Percentiles rank a stretch among this genome's conserved stretches.
Conservation (phyloP, 768 basidiomycete species). For the Lactifluus hygrophoroides region DNA sequence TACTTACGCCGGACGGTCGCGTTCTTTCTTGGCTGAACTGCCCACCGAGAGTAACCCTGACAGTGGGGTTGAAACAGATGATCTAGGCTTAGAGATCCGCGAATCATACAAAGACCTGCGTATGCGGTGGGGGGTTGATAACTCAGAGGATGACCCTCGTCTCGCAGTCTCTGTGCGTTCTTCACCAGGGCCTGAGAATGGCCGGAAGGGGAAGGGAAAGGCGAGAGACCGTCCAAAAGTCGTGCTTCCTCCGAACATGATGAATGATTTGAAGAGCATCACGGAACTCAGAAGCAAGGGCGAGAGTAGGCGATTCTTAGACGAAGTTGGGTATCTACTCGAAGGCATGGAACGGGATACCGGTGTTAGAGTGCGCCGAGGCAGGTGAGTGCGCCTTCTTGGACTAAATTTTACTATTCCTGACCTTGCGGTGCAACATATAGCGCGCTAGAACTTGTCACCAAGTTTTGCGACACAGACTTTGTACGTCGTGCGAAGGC, state of each 20-base stretch:
- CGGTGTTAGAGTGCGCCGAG: conserved; percentile 49
- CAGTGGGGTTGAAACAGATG: conserved; percentile 27
- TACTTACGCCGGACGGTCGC: conserved; percentile 69
- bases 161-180: conserved; percentile 21
- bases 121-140: conserved; percentile 73
- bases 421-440: neutral
- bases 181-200: conserved; percentile 25
- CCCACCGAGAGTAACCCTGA: conserved; percentile 26
- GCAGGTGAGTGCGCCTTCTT: conserved; percentile 41
- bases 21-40: conserved; percentile 69
- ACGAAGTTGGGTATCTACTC: conserved; percentile 79
- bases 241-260: conserved; percentile 46
- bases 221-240: conserved; percentile 22
- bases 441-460: conserved; percentile 71
- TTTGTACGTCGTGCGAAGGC: conserved; percentile 76
- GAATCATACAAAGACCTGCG: conserved; percentile 73
- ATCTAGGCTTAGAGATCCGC: conserved; percentile 41
- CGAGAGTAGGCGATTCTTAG: conserved; percentile 69
- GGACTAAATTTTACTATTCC: neutral
- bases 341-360: conserved; percentile 59
- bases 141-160: conserved; percentile 63
- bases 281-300: conserved; percentile 76
- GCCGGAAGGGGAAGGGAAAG: conserved; percentile 32
- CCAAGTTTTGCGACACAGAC: conserved; percentile 62
- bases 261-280: conserved; percentile 71